A percentile compares a stretch with the other conserved stretches of the same genome.
Conservation (phyloP, 257 asterid species). For the Vinca minor region DNA sequence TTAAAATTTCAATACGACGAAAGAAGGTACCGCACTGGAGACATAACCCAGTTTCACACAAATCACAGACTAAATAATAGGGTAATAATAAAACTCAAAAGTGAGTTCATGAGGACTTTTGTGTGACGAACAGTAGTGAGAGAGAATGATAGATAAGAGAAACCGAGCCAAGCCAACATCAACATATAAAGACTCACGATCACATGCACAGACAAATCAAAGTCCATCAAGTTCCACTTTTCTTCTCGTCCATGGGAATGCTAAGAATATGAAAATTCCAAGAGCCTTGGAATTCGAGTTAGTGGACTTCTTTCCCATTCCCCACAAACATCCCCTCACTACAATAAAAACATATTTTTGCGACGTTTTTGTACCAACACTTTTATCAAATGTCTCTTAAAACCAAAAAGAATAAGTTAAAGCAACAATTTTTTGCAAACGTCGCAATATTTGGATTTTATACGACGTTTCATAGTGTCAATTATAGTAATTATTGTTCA, state of each 20-base stretch:
- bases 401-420: too few relatives aligned
- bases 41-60: constrained; percentile 8
- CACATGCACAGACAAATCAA: constrained; percentile 23
- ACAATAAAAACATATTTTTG: too few relatives aligned
- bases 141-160: constrained; percentile 21
- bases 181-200: constrained; percentile 12
- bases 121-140: constrained; percentile 3
- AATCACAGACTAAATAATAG: constrained; percentile 16
- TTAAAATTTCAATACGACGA: too few relatives aligned
- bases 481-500: too few relatives aligned
- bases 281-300: constrained; percentile 37
- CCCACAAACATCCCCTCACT: constrained; percentile 41
- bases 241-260: constrained; percentile 26
- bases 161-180: constrained; percentile 13
- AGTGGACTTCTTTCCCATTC: constrained; percentile 28
- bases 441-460: too few relatives aligned
- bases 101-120: constrained; percentile 23
- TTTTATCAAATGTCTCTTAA: too few relatives aligned
- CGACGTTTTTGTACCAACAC: too few relatives aligned
- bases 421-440: too few relatives aligned
- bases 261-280: constrained; percentile 26
- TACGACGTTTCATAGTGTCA: too few relatives aligned
- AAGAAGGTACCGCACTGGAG: too few relatives aligned
- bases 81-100: constrained; percentile 33
- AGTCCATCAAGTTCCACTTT: constrained; percentile 27